These are phyloP conservation scores for Trichophyton equinum DNA, from an alignment of 2,329 filamentous ascomycete species.

Conservation along the genomic window DNA sequence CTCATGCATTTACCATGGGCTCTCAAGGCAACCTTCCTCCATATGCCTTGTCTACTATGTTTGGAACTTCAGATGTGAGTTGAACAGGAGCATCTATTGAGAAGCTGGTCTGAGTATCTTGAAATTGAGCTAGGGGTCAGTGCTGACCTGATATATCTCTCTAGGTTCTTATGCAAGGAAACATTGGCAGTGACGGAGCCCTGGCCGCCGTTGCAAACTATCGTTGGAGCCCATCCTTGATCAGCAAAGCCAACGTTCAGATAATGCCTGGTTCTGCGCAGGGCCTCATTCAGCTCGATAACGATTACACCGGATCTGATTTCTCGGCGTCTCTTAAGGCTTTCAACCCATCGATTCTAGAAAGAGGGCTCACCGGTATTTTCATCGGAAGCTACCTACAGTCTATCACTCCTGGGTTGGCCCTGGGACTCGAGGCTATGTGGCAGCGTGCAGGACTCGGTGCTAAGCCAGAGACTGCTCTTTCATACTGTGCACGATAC, in stretches of 20 bases:
- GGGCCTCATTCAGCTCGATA: constrained; percentile 85
- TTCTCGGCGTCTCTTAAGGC: constrained; percentile 89
- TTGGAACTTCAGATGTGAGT: constrained; percentile 80
- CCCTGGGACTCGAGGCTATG: constrained; percentile 80
- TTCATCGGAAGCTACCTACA: constrained; percentile 94
- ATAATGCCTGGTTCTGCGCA: constrained; percentile 64
- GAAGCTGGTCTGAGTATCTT: too few species aligned
- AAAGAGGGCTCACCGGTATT: constrained; percentile 87
- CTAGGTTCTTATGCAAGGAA: constrained; percentile 90
- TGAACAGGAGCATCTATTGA: not conserved
- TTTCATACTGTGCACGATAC: constrained; percentile 87
- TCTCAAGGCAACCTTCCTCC: constrained; percentile 70
- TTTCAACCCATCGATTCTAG: constrained; percentile 86
- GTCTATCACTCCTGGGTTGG: constrained; percentile 72
- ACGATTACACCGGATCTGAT: constrained; percentile 86
- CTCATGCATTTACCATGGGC: constrained; percentile 91
- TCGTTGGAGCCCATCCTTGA: constrained; percentile 66
- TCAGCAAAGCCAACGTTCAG: constrained; percentile 80
- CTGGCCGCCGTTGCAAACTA: constrained; percentile 87
- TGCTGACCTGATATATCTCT: not conserved
- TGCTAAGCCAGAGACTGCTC: constrained; percentile 76
- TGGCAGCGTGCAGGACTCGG: constrained; percentile 80
- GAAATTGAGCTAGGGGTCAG: not conserved
- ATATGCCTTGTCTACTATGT: constrained; percentile 88
- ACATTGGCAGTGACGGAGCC: constrained; percentile 81